Evolutionary conservation across 805 yeast species (phyloP).

Genomic region (Lipomyces mesembrius): DNA sequence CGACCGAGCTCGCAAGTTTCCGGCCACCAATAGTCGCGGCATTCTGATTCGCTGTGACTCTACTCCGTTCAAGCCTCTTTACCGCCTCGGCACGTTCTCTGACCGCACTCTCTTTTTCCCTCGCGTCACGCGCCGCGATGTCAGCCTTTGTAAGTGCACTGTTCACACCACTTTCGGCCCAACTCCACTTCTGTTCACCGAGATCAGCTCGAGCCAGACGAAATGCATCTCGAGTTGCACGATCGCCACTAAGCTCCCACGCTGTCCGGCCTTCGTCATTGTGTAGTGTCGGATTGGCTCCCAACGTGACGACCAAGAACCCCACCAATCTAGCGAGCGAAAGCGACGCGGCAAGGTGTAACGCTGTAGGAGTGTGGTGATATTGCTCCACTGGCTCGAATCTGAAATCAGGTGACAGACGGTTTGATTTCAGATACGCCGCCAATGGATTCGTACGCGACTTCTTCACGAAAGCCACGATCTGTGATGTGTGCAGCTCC

Average conservation of each 20-base stretch:
- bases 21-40: constrained; percentile 2
- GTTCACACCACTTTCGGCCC: constrained; percentile 72
- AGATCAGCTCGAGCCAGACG: constrained; percentile 67
- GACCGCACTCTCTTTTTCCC: constrained; percentile 24
- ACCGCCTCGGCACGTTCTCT: constrained; percentile 38
- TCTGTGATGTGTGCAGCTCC: constrained; percentile 61
- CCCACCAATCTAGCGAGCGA: constrained; percentile 71
- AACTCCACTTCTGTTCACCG: constrained; percentile 72
- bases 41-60: constrained; percentile 21
- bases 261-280: constrained; percentile 67
- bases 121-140: constrained; percentile 39
- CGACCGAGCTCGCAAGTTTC: constrained; percentile 38
- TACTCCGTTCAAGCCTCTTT: constrained; percentile 35
- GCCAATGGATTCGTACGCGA: constrained; percentile 78
- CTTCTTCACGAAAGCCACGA: constrained; percentile 64
- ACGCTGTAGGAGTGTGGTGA: constrained; percentile 65
- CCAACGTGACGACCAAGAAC: constrained; percentile 62
- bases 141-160: constrained; percentile 51
- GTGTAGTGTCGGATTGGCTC: constrained; percentile 67
- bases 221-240: constrained; percentile 54
- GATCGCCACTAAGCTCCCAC: constrained; percentile 62
- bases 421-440: constrained; percentile 62
- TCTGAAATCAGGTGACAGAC: constrained; percentile 56
- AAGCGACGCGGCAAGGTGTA: constrained; percentile 76
- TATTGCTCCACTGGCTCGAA: constrained; percentile 62